Evolutionary conservation across 176 grass and related monocot genomes (phyloP).

Genomic region (Calamus simplicifolius): DNA sequence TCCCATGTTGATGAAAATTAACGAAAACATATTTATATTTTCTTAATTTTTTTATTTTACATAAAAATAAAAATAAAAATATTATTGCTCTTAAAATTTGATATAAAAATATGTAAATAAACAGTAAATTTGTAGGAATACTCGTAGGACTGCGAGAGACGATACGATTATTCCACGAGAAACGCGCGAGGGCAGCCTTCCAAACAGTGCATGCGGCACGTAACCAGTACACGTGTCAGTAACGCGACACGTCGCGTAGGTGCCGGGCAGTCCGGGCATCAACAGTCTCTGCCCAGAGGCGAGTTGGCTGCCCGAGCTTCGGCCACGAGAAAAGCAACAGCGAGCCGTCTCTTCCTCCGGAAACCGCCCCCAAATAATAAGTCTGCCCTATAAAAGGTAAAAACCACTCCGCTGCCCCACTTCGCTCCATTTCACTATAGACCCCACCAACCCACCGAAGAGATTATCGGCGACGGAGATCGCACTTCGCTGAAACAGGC

Average conservation of each 20-base stretch:
- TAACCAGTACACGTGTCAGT: conserved; percentile 29
- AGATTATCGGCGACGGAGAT: conserved; percentile 3
- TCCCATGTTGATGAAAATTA: too few species aligned
- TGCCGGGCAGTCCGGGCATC: not conserved
- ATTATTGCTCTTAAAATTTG: too few species aligned
- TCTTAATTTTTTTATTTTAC: too few species aligned
- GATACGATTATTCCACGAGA: too few species aligned
- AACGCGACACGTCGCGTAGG: conserved; percentile 20
- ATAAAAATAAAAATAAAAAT: too few species aligned
- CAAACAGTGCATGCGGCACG: not conserved
- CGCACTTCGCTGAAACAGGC: conserved; percentile 1
- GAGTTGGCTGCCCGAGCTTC: not conserved
- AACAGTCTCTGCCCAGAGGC: too few species aligned
- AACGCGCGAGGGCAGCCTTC: too few species aligned
- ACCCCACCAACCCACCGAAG: not conserved
- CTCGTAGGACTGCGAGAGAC: too few species aligned
- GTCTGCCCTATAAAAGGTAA: not conserved
- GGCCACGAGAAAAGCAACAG: conserved; percentile 20
- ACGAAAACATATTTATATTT: too few species aligned
- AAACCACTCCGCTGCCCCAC: too few species aligned
- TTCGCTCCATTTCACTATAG: not conserved
- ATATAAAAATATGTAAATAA: too few species aligned
- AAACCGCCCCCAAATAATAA: not conserved
- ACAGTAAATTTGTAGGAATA: too few species aligned
- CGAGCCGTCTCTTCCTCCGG: not conserved